Evolutionary conservation across 345 rosid genomes (phyloP), one percentile per base, ranked within the genome.

Genomic region (Erucastrum elatum): DNA sequence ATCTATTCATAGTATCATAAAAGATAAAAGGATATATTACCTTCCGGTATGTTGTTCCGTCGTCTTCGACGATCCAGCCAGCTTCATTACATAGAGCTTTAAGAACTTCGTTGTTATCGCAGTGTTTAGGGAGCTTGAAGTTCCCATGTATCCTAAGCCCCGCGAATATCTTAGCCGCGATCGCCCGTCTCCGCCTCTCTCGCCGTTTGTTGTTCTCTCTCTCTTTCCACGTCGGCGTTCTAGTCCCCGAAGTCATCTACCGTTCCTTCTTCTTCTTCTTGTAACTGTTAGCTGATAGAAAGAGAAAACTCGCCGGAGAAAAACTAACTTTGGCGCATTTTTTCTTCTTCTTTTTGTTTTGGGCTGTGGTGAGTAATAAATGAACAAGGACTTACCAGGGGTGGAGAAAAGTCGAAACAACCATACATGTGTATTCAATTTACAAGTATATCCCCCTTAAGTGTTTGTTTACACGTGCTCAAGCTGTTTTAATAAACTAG

Each of bases 171-270:
- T 95, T 93, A 17, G 99, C 97, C 13, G 99, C 93, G 82, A 95
- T 88, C 70, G 99, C 99, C 30, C 99, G 82, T 75, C 99, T 81
- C 60, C 98, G 72, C 79, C 99, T 74, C 82, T 95, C 99, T 80
- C 99, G 77, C 75, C 92, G 77, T 84, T 95, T 95, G 85, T 95
- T 95, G 87, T 93, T 95, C 88, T 95, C 99, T 65, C 99, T 84
- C 87, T 95, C 99, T 86, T 91, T 95, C 97, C 98, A 93, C 41
- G 96, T 91, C 81, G 99, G 99, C 84, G 89, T 90, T 85, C 99
- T 83, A 75, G 96, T 77, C 71, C 98, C 98, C 27, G 96, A 86
- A 80, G 97, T 91, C 99, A 95, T 94, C 27, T 44, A 74, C 76
- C 75, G 16, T 3, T 7, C 13, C 17, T 33, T 49, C 37, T 29